phyloP scores from a whole-genome alignment of 2,329 filamentous ascomycete species.

The Pseudocercospora fuligena region DNA sequence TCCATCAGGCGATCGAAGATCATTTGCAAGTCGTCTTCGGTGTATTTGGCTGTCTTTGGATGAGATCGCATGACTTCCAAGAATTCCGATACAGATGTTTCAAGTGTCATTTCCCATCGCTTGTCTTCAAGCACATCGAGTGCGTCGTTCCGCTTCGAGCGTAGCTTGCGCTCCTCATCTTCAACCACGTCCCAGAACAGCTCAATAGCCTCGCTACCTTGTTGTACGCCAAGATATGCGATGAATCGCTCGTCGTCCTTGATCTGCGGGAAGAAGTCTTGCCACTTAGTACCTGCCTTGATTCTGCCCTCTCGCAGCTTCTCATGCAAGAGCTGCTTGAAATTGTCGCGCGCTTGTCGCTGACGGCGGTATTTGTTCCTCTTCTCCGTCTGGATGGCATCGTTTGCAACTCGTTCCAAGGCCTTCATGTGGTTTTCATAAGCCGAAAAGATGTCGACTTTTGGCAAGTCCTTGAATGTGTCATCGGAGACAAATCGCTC shows the following conservation, averaged over 20 bases:
- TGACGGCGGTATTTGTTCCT: conserved; percentile 78
- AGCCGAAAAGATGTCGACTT: conserved; percentile 86
- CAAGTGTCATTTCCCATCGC: conserved; percentile 85
- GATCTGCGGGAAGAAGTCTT: conserved; percentile 73
- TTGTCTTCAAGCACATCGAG: conserved; percentile 65
- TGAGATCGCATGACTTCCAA: conserved; percentile 80
- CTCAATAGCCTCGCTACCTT: conserved; percentile 68
- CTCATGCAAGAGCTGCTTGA: conserved; percentile 74
- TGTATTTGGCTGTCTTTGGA: conserved; percentile 84
- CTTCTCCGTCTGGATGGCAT: conserved; percentile 86
- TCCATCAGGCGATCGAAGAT: conserved; percentile 89
- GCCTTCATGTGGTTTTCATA: conserved; percentile 96
- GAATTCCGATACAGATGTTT: conserved; percentile 90
- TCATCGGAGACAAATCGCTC: conserved; percentile 78
- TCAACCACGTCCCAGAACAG: conserved; percentile 96
- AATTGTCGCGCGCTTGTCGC: conserved; percentile 83
- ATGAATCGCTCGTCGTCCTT: conserved; percentile 81
- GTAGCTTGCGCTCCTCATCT: conserved; percentile 74
- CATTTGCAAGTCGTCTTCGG: conserved; percentile 75
- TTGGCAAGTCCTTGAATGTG: conserved; percentile 83
- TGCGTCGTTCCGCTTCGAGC: conserved; percentile 38
- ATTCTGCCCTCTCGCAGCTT: conserved; percentile 78
- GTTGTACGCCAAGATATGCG: conserved; percentile 75
- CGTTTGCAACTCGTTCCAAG: conserved; percentile 89
- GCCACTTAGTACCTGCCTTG: conserved; percentile 90